A percentile compares a stretch with the other conserved stretches of the same genome.
phyloP scores from a whole-genome alignment of 495 filamentous ascomycete genomes.

The Neurospora cerealis region DNA sequence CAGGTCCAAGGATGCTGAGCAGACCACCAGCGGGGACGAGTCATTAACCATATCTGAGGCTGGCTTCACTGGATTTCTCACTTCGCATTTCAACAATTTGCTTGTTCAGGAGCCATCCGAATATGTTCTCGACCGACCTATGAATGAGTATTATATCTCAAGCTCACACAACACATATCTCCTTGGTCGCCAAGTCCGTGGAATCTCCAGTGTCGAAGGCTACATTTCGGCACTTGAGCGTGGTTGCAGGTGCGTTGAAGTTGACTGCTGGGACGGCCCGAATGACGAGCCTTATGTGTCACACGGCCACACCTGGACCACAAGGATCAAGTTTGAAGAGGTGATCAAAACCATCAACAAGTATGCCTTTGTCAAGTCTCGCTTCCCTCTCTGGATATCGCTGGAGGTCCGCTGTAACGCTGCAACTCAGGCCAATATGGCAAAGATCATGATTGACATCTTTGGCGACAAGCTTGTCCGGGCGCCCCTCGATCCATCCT shows the following conservation, averaged over 20 bases:
- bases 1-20: conserved; percentile 39
- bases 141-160: conserved; percentile 98
- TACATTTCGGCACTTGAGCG: conserved; percentile 84
- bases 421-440: conserved; percentile 79
- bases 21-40: conserved; percentile 29
- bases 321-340: conserved; percentile 73
- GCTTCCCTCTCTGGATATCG: conserved; percentile 83
- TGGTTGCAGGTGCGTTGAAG: conserved; percentile 90
- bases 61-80: conserved; percentile 66
- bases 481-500: conserved; percentile 58
- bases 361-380: conserved; percentile 75
- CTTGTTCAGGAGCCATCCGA: conserved; percentile 45
- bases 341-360: conserved; percentile 87
- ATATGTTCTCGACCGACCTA: conserved; percentile 60
- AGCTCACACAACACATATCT: conserved; percentile 99
- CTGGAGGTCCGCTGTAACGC: conserved; percentile 88
- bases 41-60: conserved; percentile 56
- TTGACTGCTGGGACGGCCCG: conserved; percentile 94
- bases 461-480: conserved; percentile 71
- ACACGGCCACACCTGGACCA: conserved; percentile 85
- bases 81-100: conserved; percentile 61
- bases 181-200: conserved; percentile 78
- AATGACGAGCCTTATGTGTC: conserved; percentile 79
- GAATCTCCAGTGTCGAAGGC: conserved; percentile 82
- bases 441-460: conserved; percentile 74